A percentile compares a stretch with the other conserved stretches of the same genome.
Evolutionary conservation across 768 basidiomycete species (phyloP).

Genomic region (Leccinum pellstonianum): DNA sequence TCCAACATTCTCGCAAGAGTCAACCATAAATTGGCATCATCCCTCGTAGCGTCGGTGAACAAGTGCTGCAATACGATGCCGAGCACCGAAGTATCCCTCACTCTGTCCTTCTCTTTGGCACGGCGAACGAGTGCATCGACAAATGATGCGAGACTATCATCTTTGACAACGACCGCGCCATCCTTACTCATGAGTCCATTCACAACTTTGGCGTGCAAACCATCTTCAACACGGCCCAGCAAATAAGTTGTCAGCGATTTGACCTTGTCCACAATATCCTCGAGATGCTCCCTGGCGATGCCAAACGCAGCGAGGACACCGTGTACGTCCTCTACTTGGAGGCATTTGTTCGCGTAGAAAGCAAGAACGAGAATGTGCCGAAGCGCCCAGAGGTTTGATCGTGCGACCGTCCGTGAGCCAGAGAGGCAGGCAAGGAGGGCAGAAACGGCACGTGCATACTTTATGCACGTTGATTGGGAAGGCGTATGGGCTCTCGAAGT

Average conservation of each 20-base stretch:
- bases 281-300: constrained; percentile 27
- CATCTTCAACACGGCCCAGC: constrained; percentile 45
- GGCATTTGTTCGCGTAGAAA: constrained; percentile 60
- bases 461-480: constrained; percentile 12
- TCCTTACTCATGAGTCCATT: constrained; percentile 33
- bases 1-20: constrained; percentile 63
- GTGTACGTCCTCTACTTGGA: constrained; percentile 47
- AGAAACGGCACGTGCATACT: constrained; percentile 61
- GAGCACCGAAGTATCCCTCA: constrained; percentile 60
- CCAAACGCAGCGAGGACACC: constrained; percentile 47
- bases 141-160: constrained; percentile 30
- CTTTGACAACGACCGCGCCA: constrained; percentile 15
- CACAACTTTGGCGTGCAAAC: constrained; percentile 49
- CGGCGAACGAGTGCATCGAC: constrained; percentile 33
- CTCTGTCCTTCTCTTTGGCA: constrained; percentile 40
- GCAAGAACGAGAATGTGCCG: constrained; percentile 65
- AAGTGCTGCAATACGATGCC: constrained; percentile 57
- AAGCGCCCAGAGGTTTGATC: constrained; percentile 61
- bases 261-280: constrained; percentile 41
- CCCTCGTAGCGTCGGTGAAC: constrained; percentile 54
- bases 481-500: constrained; percentile 22
- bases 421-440: constrained; percentile 56
- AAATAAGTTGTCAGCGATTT: constrained; percentile 64
- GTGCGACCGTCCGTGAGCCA: constrained; percentile 60
- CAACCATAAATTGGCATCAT: constrained; percentile 80